Evolutionary conservation across 495 filamentous ascomycete genomes (phyloP).

Genomic region (Penicillium parvum): DNA sequence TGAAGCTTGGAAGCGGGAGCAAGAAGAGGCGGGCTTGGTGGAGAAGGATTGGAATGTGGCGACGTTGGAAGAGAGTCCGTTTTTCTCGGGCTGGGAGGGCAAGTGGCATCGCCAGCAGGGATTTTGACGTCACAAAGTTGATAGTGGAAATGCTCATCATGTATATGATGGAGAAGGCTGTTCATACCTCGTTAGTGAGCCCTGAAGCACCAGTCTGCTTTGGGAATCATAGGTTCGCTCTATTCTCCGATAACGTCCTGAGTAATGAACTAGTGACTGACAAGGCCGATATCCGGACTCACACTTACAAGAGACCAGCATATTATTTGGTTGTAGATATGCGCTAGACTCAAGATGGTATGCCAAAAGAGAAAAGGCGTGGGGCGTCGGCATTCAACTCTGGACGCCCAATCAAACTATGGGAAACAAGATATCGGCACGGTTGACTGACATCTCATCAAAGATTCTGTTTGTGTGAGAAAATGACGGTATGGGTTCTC

Average conservation of each 20-base stretch:
- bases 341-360: conserved; percentile 1
- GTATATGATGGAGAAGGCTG: too few species aligned
- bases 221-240: too few species aligned
- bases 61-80: not conserved
- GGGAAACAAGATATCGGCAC: not conserved
- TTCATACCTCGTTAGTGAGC: too few species aligned
- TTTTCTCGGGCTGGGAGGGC: not conserved
- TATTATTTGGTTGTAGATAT: not conserved
- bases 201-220: too few species aligned
- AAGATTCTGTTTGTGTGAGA: not conserved
- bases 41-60: not conserved
- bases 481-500: not conserved
- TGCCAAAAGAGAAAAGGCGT: conserved; percentile 2
- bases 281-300: too few species aligned
- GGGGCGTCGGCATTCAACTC: not conserved
- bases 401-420: not conserved
- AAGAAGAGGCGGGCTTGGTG: not conserved
- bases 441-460: not conserved
- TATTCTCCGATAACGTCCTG: too few species aligned
- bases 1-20: not conserved
- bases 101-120: not conserved
- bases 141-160: too few species aligned
- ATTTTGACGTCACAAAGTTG: too few species aligned
- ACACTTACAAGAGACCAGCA: too few species aligned
- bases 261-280: too few species aligned